phyloP scores from a whole-genome alignment of 2,329 filamentous ascomycete species.

The Arthrobotrys conoides region DNA sequence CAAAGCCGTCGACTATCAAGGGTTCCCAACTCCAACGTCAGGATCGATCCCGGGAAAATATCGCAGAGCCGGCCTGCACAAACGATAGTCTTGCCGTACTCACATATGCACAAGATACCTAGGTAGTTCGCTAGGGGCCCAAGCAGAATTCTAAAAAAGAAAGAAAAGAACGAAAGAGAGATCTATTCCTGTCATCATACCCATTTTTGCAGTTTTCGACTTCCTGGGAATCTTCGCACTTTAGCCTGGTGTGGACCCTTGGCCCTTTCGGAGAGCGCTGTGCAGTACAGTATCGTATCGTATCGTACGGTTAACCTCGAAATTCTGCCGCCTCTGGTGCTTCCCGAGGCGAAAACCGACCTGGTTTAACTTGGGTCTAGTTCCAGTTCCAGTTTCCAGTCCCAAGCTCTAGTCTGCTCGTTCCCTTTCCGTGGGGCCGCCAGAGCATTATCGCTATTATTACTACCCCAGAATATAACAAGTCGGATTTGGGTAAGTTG shows the following conservation, averaged over 20 bases:
- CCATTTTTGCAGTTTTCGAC: too few species aligned
- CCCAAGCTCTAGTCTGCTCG: conserved; percentile 4
- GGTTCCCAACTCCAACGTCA: conserved; percentile 50
- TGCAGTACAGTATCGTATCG: conserved; percentile 8
- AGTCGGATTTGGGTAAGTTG: conserved; percentile 48
- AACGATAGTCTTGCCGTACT: conserved; percentile 39
- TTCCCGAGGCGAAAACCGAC: conserved; percentile 58
- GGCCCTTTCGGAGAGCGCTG: conserved; percentile 27
- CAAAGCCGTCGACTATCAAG: conserved; percentile 60
- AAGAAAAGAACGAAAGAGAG: neutral
- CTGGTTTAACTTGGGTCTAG: conserved; percentile 31
- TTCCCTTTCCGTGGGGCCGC: conserved; percentile 53
- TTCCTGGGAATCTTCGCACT: conserved; percentile 52
- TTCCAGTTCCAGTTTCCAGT: neutral
- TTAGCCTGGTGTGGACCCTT: conserved; percentile 60
- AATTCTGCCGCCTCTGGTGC: conserved; percentile 59
- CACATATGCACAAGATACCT: conserved; percentile 7
- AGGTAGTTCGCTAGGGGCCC: conserved; percentile 26
- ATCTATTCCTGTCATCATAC: conserved; percentile 47
- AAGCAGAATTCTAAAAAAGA: neutral
- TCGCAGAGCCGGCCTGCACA: conserved; percentile 37
- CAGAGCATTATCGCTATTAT: conserved; percentile 33
- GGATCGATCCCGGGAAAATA: conserved; percentile 60
- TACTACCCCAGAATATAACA: conserved; percentile 59
- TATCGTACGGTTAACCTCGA: conserved; percentile 23